phyloP scores from a whole-genome alignment of 1,284 basidiomycete genomes.

The Fomitopsis betulina region DNA sequence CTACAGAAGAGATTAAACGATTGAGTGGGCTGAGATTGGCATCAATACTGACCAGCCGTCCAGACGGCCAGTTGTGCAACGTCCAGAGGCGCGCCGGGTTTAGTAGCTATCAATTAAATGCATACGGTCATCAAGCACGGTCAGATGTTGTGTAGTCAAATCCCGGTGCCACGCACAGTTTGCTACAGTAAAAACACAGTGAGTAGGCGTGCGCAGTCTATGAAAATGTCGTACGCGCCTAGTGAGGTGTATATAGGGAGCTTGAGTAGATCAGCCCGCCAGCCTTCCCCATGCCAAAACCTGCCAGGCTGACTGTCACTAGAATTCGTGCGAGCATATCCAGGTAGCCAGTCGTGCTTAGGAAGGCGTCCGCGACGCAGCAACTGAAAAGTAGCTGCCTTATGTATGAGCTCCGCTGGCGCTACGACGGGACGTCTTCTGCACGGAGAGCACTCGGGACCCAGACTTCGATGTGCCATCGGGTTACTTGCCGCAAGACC shows the following conservation, averaged over 20 bases:
- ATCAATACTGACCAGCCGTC: background rate
- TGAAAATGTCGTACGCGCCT: background rate
- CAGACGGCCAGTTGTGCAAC: conserved; percentile 1
- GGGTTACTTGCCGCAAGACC: too few relatives aligned
- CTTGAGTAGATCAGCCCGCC: background rate
- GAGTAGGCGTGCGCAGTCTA: too few relatives aligned
- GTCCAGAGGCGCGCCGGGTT: background rate
- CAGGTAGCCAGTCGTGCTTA: too few relatives aligned
- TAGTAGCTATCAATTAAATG: background rate
- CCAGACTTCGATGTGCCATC: too few relatives aligned
- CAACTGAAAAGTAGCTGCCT: too few relatives aligned
- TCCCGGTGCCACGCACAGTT: background rate
- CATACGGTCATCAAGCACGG: background rate
- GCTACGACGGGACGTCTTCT: too few relatives aligned
- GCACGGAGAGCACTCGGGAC: too few relatives aligned
- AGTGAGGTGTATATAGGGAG: background rate
- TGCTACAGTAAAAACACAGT: background rate
- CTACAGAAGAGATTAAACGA: background rate
- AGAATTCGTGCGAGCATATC: too few relatives aligned
- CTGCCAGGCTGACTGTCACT: background rate
- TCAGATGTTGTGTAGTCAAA: background rate
- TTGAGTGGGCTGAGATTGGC: background rate
- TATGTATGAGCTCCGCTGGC: too few relatives aligned
- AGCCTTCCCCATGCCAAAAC: background rate
- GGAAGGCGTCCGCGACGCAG: too few relatives aligned